Conservation (phyloP, 305 asterid species). For the Fraxinus baroniana region DNA sequence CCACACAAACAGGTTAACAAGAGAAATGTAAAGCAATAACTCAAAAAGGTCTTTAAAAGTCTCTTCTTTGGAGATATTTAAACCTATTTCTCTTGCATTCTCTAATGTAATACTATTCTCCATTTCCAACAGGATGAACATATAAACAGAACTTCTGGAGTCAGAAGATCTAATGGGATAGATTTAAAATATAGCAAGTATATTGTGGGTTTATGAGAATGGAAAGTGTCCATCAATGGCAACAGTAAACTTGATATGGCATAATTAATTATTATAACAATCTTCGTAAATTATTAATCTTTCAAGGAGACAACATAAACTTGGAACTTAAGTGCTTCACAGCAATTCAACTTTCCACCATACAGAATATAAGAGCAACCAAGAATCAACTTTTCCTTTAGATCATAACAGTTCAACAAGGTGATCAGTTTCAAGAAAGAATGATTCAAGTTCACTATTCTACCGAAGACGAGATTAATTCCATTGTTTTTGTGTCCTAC, state of each 20-base stretch:
- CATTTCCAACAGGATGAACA: not conserved
- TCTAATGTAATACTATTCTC: not conserved
- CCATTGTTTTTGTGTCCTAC: not conserved
- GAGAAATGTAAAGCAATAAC: not conserved
- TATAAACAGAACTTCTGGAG: not conserved
- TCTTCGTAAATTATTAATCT: conserved; percentile 1
- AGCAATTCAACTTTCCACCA: not conserved
- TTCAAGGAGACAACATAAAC: not conserved
- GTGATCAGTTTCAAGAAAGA: not conserved
- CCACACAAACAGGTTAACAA: not conserved
- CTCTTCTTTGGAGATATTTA: not conserved
- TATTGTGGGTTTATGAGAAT: not conserved
- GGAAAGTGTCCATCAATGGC: conserved; percentile 3
- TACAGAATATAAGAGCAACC: not conserved
- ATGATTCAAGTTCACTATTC: not conserved
- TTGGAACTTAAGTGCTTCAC: not conserved
- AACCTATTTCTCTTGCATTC: not conserved
- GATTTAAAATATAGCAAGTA: not conserved
- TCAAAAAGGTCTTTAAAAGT: not conserved
- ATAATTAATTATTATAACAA: not conserved
- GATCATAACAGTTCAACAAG: not conserved
- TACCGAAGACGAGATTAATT: not conserved
- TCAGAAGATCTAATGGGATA: conserved; percentile 4
- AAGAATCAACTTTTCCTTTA: not conserved
- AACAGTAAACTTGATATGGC: not conserved